phyloP scores from a whole-genome alignment of 1,139 yeast species.

The Candida smagusa region DNA sequence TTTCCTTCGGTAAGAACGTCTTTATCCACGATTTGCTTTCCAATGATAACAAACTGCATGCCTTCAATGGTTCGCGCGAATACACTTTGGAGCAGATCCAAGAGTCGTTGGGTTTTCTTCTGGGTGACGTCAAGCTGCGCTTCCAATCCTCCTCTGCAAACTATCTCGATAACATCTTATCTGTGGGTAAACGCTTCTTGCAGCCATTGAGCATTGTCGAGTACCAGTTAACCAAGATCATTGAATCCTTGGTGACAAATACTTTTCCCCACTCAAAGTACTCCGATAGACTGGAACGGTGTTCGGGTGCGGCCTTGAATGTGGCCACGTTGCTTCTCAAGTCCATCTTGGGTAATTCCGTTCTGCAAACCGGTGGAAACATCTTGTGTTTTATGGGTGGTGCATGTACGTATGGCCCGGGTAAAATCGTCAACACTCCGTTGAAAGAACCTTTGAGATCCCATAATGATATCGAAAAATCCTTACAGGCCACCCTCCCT shows the following conservation, averaged over 20 bases:
- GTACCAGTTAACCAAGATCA: conserved; percentile 49
- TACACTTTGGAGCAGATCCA: conserved; percentile 52
- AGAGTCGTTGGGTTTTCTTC: conserved; percentile 49
- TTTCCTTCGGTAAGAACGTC: conserved; percentile 65
- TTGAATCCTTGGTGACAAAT: conserved; percentile 54
- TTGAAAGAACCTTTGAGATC: conserved; percentile 57
- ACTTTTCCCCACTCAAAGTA: conserved; percentile 47
- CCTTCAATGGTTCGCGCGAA: conserved; percentile 60
- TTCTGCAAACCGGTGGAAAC: conserved; percentile 53
- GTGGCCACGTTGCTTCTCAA: conserved; percentile 55
- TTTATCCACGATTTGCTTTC: conserved; percentile 55
- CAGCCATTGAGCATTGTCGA: conserved; percentile 53
- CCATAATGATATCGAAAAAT: conserved; percentile 53
- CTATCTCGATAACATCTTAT: conserved; percentile 16
- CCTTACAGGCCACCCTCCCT: conserved; percentile 35
- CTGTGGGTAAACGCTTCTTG: conserved; percentile 35
- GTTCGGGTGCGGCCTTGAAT: conserved; percentile 67
- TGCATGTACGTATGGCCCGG: conserved; percentile 58
- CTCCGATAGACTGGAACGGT: conserved; percentile 51
- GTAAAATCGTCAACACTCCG: conserved; percentile 45
- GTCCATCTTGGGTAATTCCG: conserved; percentile 31
- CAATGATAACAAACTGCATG: conserved; percentile 24
- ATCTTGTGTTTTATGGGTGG: conserved; percentile 59
- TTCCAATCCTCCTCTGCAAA: conserved; percentile 6
- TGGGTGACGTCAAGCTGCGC: conserved; percentile 5